Evolutionary conservation across 2,329 filamentous ascomycete genomes (phyloP).

Genomic region (Calonectria pauciramosa): DNA sequence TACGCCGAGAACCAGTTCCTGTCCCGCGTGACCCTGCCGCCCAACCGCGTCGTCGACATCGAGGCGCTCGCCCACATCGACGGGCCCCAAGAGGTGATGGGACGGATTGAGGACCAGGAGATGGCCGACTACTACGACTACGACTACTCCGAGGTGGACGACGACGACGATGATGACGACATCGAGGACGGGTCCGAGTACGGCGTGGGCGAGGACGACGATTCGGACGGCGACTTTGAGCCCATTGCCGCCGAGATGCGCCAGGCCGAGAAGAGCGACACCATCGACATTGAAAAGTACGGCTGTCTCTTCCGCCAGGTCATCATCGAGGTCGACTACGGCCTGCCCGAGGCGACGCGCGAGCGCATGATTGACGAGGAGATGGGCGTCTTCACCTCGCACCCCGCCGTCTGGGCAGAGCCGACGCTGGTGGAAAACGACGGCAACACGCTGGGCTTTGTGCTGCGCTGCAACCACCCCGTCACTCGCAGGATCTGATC

Average conservation of each 20-base stretch:
- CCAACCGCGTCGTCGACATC: not conserved
- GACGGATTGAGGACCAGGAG: not conserved
- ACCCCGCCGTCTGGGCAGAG: not conserved
- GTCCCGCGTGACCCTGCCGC: not conserved
- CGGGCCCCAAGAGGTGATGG: not conserved
- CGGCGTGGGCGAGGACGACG: not conserved
- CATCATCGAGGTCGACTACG: not conserved
- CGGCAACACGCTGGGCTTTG: not conserved
- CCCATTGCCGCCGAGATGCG: not conserved
- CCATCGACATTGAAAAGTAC: not conserved
- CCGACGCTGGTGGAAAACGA: not conserved
- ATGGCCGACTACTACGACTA: not conserved
- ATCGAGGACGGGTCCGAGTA: not conserved
- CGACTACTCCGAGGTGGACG: not conserved
- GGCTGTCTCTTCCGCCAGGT: not conserved
- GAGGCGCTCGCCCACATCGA: not conserved
- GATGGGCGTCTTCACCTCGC: not conserved
- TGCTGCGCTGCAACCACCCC: not conserved
- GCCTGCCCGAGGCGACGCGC: not conserved
- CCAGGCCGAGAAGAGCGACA: not conserved
- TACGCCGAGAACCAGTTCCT: not conserved
- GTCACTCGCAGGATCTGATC: not conserved
- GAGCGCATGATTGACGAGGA: not conserved
- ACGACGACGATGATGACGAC: not conserved
- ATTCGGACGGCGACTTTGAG: not conserved